Base-by-base conservation (phyloP, 208 protist species). In the Trypanosoma boissoni region DNA sequence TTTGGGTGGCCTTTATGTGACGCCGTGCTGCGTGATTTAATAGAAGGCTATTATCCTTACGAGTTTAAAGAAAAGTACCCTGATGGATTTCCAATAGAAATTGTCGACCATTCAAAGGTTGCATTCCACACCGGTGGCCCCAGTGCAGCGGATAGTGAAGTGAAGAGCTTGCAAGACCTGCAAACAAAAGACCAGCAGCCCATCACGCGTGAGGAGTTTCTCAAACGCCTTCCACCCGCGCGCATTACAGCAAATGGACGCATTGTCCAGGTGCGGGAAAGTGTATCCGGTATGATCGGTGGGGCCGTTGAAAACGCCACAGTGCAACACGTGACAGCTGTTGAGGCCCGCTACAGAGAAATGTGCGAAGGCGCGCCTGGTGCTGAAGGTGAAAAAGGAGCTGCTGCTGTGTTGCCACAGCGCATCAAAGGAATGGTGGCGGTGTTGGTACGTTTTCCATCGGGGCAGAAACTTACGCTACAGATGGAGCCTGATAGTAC, bases 11-110 rank as follows among this genome's bases (percentile, higher is more conserved):
- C 86, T 14, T 70, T 95, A 0, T 94, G 86, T 58, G 83, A 88
- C 29, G 87, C 88, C 48, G 92, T 97, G 41, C 31, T 97, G 20
- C 70, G 80, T 39, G 92, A 97, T 58, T 72, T 97, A 23, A 68
- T 58, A n/a, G 92, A 97, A n/a, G 92, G 92, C 29, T 97, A 85
- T 59, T 97, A 96, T 59, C 92, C 92, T 0, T 96, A 96, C 62
- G 92, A 97, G 58, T 95, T 94, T 74, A 94, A 95, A 59, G 86
- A 97, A 21, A 78, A 76, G 56, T 97, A 94, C 73, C 92, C 92
- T 12, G 88, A 94, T 23, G 92, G 92, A 45, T 91, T 94, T 57
- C 84, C 87, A 0, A 88, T 97, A 46, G 82, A 94, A 53, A 70
- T 96, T 36, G 76, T 82, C 42, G 86, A 97, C 58, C 29, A 76